Percentiles rank a stretch among this genome's conserved stretches.
These are phyloP conservation scores for Tetraselmis chui DNA, from an alignment of 139 green algal species.

Conservation along the genomic window DNA sequence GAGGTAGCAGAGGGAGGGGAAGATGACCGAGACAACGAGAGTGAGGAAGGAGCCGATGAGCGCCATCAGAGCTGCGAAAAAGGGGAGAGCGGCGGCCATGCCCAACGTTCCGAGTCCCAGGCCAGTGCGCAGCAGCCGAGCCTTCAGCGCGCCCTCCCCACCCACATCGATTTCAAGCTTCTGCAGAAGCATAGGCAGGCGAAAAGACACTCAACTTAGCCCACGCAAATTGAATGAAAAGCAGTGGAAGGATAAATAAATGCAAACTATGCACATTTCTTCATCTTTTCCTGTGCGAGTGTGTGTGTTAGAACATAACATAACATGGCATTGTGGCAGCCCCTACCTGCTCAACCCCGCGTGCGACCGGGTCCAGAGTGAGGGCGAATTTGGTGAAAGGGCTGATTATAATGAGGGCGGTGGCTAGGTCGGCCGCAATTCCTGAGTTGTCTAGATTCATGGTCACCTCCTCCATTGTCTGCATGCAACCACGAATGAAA, in stretches of 20 bases:
- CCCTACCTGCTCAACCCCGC: constrained; percentile 12
- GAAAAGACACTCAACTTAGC: too few relatives aligned
- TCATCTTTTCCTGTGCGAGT: too few relatives aligned
- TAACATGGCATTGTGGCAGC: too few relatives aligned
- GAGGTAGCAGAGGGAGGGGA: constrained; percentile 23
- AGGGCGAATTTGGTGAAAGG: constrained; percentile 60
- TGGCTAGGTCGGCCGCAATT: constrained; percentile 1
- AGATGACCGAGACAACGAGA: constrained; percentile 35
- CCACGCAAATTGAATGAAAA: too few relatives aligned
- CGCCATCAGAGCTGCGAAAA: constrained; percentile 34
- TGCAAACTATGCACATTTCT: too few relatives aligned
- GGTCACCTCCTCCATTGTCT: constrained; percentile 17
- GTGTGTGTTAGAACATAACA: too few relatives aligned
- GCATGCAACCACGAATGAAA: too few relatives aligned
- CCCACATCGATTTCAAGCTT: not conserved
- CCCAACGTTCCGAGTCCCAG: constrained; percentile 2
- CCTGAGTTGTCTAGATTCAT: constrained; percentile 14
- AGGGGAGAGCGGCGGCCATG: constrained; percentile 23
- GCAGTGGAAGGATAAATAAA: too few relatives aligned
- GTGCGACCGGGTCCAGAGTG: constrained; percentile 55
- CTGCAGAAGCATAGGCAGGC: too few relatives aligned
- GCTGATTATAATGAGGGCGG: constrained; percentile 28
- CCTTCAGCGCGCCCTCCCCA: constrained; percentile 14
- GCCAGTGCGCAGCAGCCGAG: constrained; percentile 14
- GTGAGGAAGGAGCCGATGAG: constrained; percentile 38